Base-by-base conservation (phyloP, 768 basidiomycete species). In the Podaxis sp. region DNA sequence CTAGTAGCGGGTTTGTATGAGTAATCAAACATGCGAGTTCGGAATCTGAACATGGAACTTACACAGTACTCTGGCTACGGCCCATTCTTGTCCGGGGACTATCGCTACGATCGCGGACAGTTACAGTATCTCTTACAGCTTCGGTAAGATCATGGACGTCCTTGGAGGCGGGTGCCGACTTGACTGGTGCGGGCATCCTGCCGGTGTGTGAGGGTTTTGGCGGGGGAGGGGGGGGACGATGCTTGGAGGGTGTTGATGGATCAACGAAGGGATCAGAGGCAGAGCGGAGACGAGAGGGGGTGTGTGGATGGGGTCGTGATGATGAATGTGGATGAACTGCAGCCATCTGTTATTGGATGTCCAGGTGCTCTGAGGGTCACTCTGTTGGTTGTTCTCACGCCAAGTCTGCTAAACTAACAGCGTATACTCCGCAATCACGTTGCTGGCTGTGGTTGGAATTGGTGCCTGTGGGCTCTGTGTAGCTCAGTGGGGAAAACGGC, bases 101-200 rank as follows among this genome's bases (percentile, higher is more conserved):
- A 42, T 79, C 71, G 47, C 66, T 64, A 46, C 65, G 68, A 21
- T 75, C 70, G 52, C 78, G 81, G 65, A 88, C 73, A 59, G 80
- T 79, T 23, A 89, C 87, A 53, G 89, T 87, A 62, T 91, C 87
- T 64, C 84, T 79, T 64, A 90, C 83, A 46, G 88, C 83, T 36
- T 89, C 85, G 59, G 79, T 69, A 73, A 87, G 81, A 65, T 82
- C 80, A 25, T 50, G 21, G 48, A 50, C 46, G 14, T 55, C 66
- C 55, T 69, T 65, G 53, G 66, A 57, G 57, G 61, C 50, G 32
- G 62, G 50, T 21, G 53, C 21, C 5, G 62, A n/a, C 37, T 51
- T 57, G 37, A 58, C 14, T 37, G 63, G 56, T 23, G 64, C 7
- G 36, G 64, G 61, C 58, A 60, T 59, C 35, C 23, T 27, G 59